Conservation (phyloP, 345 rosid species). For the Microcos paniculata region DNA sequence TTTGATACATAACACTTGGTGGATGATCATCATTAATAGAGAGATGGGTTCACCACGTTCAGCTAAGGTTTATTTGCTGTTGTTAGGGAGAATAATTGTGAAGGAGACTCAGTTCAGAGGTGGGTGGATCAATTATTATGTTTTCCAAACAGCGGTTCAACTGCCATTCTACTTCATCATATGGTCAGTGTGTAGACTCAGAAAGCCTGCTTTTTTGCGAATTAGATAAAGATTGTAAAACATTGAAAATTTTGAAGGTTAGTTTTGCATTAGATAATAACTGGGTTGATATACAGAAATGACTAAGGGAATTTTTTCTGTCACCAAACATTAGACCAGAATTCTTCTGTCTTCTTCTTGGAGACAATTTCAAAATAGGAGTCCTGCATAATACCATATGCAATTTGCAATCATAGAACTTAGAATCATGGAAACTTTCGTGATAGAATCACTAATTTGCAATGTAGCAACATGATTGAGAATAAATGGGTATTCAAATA, state of each 20-base stretch:
- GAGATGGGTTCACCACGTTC: background rate
- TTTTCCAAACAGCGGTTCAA: background rate
- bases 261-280: background rate
- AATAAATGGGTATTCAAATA: background rate
- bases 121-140: background rate
- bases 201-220: background rate
- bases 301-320: background rate
- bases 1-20: background rate
- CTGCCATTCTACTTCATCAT: background rate
- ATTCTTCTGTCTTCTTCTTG: background rate
- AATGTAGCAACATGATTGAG: background rate
- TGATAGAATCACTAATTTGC: background rate
- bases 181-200: background rate
- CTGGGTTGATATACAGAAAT: background rate
- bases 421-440: background rate
- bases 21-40: background rate
- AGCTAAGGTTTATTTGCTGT: background rate
- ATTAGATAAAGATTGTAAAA: background rate
- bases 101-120: background rate
- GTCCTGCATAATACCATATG: background rate
- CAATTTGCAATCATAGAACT: background rate
- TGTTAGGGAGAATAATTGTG: background rate
- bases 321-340: background rate
- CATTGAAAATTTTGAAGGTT: background rate
- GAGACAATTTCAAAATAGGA: background rate